These are phyloP conservation scores for Vanderwaltozyma tropicalis DNA, from an alignment of 805 yeast species.

Conservation along the genomic window DNA sequence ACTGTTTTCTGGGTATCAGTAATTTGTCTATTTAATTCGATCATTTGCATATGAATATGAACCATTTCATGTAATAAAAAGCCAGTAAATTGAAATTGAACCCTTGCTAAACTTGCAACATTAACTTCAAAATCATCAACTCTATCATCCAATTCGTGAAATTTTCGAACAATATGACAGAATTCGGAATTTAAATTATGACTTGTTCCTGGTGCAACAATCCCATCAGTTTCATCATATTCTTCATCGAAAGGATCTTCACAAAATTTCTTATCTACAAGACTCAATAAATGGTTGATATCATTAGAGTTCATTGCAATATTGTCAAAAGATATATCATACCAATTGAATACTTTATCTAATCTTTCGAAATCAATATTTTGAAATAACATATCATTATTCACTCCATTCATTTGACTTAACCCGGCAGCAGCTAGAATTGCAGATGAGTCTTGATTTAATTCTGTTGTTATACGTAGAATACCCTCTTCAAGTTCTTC, in stretches of 20 bases:
- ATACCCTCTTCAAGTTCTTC: conserved; percentile 24
- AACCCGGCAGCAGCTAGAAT: conserved; percentile 27
- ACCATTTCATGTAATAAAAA: conserved; percentile 28
- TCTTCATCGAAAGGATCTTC: conserved; percentile 26
- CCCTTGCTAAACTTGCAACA: conserved; percentile 29
- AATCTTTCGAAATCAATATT: conserved; percentile 25
- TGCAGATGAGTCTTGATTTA: conserved; percentile 28
- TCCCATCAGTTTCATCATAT: conserved; percentile 20
- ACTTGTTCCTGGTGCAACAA: conserved; percentile 25
- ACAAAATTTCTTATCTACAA: conserved; percentile 22
- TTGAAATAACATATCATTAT: conserved; percentile 23
- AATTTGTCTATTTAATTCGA: conserved; percentile 24
- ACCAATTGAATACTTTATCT: conserved; percentile 22
- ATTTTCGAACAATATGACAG: conserved; percentile 24
- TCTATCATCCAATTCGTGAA: conserved; percentile 25
- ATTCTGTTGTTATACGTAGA: conserved; percentile 19
- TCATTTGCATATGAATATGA: conserved; percentile 23
- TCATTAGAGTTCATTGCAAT: conserved; percentile 8
- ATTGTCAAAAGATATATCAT: conserved; percentile 4
- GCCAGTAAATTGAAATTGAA: conserved; percentile 29
- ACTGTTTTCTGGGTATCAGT: conserved; percentile 20
- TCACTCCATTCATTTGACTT: conserved; percentile 22
- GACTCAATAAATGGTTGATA: conserved; percentile 11
- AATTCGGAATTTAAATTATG: conserved; percentile 22
- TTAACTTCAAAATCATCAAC: conserved; percentile 29